phyloP scores from a whole-genome alignment of 257 asterid species.

The Paraleonurus japonicus region DNA sequence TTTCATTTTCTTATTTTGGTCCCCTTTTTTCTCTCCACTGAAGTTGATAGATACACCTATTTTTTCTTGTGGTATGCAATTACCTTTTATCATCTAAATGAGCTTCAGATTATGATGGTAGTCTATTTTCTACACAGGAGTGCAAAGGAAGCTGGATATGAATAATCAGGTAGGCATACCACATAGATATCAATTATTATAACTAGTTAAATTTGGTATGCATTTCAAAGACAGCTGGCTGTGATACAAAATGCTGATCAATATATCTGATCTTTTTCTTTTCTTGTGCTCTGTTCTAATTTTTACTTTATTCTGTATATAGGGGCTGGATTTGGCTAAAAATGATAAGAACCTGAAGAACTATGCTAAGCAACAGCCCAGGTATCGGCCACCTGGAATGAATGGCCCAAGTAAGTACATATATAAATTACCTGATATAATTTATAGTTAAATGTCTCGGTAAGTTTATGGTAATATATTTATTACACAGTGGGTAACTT shows the following conservation, averaged over 20 bases:
- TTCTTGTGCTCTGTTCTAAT: not conserved
- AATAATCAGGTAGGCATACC: slow-evolving; percentile 49
- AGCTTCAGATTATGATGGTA: slow-evolving; percentile 12
- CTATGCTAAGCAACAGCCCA: slow-evolving; percentile 59
- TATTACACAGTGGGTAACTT: slow-evolving; percentile 38
- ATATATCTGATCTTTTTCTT: not conserved
- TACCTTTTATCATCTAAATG: not conserved
- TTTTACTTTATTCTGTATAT: not conserved
- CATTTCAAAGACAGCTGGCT: not conserved
- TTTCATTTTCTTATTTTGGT: not conserved
- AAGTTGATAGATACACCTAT: not conserved
- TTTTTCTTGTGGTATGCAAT: not conserved
- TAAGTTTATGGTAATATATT: not conserved
- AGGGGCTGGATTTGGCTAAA: slow-evolving; percentile 42
- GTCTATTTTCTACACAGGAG: slow-evolving; percentile 46
- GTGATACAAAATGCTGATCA: not conserved
- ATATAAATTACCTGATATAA: not conserved
- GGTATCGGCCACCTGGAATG: slow-evolving; percentile 68
- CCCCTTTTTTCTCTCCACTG: not conserved
- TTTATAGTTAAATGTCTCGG: not conserved
- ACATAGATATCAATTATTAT: not conserved
- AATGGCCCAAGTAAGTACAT: slow-evolving; percentile 49
- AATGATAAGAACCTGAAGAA: slow-evolving; percentile 45
- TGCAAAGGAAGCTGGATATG: slow-evolving; percentile 81
- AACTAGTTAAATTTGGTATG: not conserved